Evolutionary conservation across 371 early-diverging fungal genomes (phyloP), one percentile per base, ranked within the genome.

Genomic region (Quaeritorhiza haematococci): DNA sequence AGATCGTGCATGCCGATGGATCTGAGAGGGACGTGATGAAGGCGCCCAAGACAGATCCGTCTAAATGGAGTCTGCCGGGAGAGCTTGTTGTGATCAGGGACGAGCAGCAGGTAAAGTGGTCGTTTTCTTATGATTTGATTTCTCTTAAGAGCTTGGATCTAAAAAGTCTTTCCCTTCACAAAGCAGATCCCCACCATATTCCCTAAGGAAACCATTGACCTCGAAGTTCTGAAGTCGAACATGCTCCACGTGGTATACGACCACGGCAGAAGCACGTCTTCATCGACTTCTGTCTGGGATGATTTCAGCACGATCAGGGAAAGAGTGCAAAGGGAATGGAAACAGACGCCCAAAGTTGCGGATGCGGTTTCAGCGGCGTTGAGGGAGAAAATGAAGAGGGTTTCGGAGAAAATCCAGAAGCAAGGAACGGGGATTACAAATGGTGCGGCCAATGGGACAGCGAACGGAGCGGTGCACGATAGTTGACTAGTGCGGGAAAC

Each of bases 21-120:
- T 61, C 61, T 13, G 57, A 58, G 33, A 64, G 86, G 66, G 81
- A 89, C 56, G 80, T 90, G 6, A 89, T 88, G 89, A 91, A 91
- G 67, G 77, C 74, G 46, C 92, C 92, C 8, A 85, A 86, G 61
- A 75, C 79, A 0, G 91, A 84, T 27, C 35, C 73, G 0, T 66
- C 59, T 28, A 91, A 91, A 66, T 71, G 74, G 29, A 84, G 85
- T 53, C 64, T 92, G 33, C 92, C 92, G 3, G 92, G 92, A 7
- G 67, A 71, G 46, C 69, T 91, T 23, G 71, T 58, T 32, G 84
- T 88, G 23, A 27, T 68, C 34, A 48, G 62, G 0, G 68, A 80
- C 46, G 68, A 69, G 17, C 27, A 71, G 15, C 62, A 62, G 2
- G 72, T 80, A 66, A 46, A 69, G 61, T 64, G 63, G n/a, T 38